phyloP scores from a whole-genome alignment of 139 green algal species.

The Chlamydomonas sp. region DNA sequence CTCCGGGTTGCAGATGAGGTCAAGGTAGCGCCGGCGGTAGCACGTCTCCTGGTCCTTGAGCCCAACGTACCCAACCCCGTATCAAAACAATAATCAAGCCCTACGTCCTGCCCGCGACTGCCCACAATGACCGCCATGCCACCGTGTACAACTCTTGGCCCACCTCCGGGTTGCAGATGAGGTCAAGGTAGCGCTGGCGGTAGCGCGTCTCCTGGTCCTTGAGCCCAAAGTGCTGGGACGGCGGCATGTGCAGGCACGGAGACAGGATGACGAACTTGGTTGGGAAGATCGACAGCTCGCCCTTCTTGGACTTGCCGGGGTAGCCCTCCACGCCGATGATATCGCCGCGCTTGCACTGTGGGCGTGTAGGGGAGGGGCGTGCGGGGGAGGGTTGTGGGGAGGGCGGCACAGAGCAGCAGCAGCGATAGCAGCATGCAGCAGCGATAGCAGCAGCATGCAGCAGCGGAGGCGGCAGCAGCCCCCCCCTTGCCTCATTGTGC shows the following conservation, averaged over 20 bases:
- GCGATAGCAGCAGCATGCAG: no score
- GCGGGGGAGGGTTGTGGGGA: no score
- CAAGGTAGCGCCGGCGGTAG: conserved; percentile 94
- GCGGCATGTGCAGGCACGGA: conserved; percentile 97
- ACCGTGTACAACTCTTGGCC: no score
- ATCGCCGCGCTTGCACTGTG: conserved; percentile 85
- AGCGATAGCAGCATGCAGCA: no score
- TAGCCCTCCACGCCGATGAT: conserved; percentile 88
- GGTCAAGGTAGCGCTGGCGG: conserved; percentile 94
- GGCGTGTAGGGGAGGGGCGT: no score
- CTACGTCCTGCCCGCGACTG: no score
- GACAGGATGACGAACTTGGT: conserved; percentile 64
- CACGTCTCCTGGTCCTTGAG: conserved; percentile 94
- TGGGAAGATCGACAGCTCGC: conserved; percentile 94
- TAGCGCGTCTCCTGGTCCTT: conserved; percentile 93
- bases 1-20: conserved; percentile 87
- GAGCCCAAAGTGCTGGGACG: conserved; percentile 65
- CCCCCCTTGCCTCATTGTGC: conserved; percentile 78
- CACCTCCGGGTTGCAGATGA: conserved; percentile 82
- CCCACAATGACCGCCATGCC: no score
- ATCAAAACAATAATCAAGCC: no score
- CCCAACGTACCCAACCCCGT: no score
- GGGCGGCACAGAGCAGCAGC: no score
- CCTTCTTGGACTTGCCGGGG: conserved; percentile 94
- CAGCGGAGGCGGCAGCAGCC: no score